phyloP scores from a whole-genome alignment of 139 green algal genomes.

The Haematococcus lacustris region DNA sequence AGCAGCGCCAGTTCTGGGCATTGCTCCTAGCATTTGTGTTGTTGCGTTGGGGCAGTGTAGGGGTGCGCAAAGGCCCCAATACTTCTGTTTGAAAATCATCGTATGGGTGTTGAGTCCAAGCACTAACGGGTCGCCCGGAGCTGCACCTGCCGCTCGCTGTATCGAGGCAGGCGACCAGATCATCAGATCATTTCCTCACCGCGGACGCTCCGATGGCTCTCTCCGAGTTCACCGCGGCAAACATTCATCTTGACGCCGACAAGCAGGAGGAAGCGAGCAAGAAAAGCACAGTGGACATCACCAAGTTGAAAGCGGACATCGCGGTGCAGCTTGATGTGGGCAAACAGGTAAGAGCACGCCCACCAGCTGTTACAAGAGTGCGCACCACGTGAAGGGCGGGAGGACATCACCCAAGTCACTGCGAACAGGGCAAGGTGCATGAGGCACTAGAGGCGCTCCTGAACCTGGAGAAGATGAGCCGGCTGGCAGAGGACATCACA shows the following conservation, averaged over 20 bases:
- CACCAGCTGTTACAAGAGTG: neutral
- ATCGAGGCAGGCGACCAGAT: too few species aligned
- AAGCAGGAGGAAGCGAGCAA: conserved; percentile 38
- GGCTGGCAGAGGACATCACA: conserved; percentile 78
- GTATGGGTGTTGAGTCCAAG: too few species aligned
- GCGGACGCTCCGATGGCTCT: conserved; percentile 18
- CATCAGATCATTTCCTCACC: conserved; percentile 4
- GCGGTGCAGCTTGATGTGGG: neutral
- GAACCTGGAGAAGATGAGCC: conserved; percentile 74
- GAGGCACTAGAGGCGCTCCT: conserved; percentile 58
- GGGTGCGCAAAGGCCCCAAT: too few species aligned
- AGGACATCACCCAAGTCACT: neutral
- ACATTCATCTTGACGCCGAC: conserved; percentile 48
- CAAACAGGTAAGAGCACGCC: neutral
- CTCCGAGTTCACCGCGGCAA: conserved; percentile 45
- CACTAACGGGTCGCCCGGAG: too few species aligned
- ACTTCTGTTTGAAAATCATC: too few species aligned
- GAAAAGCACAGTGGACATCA: conserved; percentile 46
- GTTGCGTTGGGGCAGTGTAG: too few species aligned
- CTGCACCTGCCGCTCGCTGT: too few species aligned
- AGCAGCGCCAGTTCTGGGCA: too few species aligned
- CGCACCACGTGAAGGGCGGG: too few species aligned
- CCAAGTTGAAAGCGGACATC: conserved; percentile 19
- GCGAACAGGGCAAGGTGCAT: conserved; percentile 1
- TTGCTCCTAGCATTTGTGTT: too few species aligned